These are phyloP conservation scores for Acanthamoeba lenticulata DNA, from an alignment of 208 protist species.

Conservation along the genomic window DNA sequence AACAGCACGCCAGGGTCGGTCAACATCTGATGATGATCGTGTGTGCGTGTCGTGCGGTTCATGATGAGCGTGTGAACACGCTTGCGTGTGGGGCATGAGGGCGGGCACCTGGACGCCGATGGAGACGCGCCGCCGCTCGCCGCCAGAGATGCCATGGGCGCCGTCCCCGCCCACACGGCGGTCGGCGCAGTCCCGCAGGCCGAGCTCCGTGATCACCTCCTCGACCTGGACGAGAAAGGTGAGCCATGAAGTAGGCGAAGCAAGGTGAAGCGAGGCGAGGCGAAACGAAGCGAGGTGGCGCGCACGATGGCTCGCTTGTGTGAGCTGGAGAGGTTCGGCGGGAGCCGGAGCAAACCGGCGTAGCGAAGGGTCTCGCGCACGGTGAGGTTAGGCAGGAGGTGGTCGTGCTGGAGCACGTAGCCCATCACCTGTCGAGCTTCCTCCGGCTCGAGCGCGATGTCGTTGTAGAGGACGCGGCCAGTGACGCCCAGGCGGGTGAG, in stretches of 20 bases:
- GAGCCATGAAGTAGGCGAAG: too few relatives aligned
- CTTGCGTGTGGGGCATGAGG: too few relatives aligned
- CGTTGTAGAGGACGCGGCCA: slow-evolving; percentile 51
- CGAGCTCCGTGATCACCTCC: slow-evolving; percentile 65
- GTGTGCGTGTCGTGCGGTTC: too few relatives aligned
- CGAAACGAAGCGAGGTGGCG: not conserved
- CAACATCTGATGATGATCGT: not conserved
- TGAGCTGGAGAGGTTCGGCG: not conserved
- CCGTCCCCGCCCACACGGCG: slow-evolving; percentile 63
- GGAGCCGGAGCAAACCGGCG: slow-evolving; percentile 41
- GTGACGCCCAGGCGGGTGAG: not conserved
- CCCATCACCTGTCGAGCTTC: slow-evolving; percentile 38
- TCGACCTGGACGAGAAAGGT: slow-evolving; percentile 15
- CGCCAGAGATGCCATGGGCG: slow-evolving; percentile 84
- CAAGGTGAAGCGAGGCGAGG: too few relatives aligned
- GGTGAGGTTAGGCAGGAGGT: slow-evolving; percentile 73
- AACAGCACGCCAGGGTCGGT: slow-evolving; percentile 71
- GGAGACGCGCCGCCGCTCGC: slow-evolving; percentile 84
- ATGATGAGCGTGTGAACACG: too few relatives aligned
- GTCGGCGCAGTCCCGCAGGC: slow-evolving; percentile 73
- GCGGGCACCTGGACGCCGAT: slow-evolving; percentile 43
- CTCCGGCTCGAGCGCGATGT: not conserved
- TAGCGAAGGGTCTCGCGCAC: slow-evolving; percentile 70
- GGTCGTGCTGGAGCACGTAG: slow-evolving; percentile 80
- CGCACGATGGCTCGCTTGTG: slow-evolving; percentile 24